phyloP scores from a whole-genome alignment of 306 rosid species.

The Hippophae rhamnoides region DNA sequence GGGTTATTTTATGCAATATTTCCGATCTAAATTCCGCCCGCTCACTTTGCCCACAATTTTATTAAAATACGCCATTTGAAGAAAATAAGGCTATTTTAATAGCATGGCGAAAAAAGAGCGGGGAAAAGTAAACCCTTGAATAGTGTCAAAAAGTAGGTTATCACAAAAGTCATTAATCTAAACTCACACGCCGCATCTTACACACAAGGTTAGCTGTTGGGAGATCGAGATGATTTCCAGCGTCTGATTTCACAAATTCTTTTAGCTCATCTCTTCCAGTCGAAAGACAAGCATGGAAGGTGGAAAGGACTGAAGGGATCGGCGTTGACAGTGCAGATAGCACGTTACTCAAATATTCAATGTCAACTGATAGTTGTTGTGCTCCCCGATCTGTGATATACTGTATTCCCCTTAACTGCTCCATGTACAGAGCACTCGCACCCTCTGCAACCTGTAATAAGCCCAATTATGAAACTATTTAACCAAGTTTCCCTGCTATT shows the following conservation, averaged over 20 bases:
- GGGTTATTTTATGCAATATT: too few species aligned
- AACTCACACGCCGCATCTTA: slow-evolving; percentile 72
- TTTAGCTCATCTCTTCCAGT: slow-evolving; percentile 66
- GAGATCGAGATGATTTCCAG: slow-evolving; percentile 65
- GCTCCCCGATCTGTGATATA: slow-evolving; percentile 84
- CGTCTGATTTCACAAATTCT: slow-evolving; percentile 59
- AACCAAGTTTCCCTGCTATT: background rate
- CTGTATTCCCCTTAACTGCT: slow-evolving; percentile 81
- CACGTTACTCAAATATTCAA: slow-evolving; percentile 87
- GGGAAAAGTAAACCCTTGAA: too few species aligned
- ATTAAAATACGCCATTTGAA: too few species aligned
- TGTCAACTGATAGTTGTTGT: slow-evolving; percentile 80
- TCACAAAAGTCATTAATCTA: slow-evolving; percentile 23
- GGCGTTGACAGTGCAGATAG: slow-evolving; percentile 92
- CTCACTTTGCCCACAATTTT: too few species aligned
- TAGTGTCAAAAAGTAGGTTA: too few species aligned
- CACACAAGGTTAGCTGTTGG: slow-evolving; percentile 86
- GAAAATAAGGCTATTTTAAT: too few species aligned
- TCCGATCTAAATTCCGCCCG: too few species aligned
- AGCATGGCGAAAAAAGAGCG: too few species aligned
- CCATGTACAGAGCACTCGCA: slow-evolving; percentile 88
- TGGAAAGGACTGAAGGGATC: slow-evolving; percentile 60
- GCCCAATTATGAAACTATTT: background rate
- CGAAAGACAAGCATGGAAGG: slow-evolving; percentile 75
- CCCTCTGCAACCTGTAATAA: slow-evolving; percentile 85